Conservation (phyloP, 768 basidiomycete species). For the Lactifluus echinatus region DNA sequence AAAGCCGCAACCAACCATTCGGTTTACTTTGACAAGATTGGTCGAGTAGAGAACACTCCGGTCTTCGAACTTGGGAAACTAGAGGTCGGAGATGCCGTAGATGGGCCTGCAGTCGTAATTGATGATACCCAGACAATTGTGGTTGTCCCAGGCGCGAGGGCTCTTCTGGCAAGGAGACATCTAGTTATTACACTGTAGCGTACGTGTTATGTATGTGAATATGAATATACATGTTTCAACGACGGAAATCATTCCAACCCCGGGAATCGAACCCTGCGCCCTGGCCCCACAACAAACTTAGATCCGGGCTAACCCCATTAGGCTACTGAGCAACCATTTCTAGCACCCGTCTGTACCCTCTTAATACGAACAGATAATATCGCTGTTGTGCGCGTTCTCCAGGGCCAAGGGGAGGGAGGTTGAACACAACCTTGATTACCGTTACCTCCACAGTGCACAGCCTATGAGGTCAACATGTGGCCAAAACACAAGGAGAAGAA, state of each 20-base stretch:
- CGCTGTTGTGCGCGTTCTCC: too few species aligned
- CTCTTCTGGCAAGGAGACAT: conserved; percentile 60
- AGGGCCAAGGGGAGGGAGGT: too few species aligned
- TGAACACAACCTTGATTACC: not conserved
- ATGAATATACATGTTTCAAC: too few species aligned
- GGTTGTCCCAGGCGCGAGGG: conserved; percentile 64
- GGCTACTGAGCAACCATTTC: not conserved
- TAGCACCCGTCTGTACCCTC: not conserved
- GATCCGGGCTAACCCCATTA: too few species aligned
- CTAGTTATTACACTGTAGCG: conserved; percentile 51
- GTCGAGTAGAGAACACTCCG: conserved; percentile 70
- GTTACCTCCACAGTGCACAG: too few species aligned
- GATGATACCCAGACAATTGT: conserved; percentile 96
- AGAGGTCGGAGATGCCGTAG: conserved; percentile 57
- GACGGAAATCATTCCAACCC: too few species aligned
- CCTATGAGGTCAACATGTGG: too few species aligned
- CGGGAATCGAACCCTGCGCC: conserved; percentile 40
- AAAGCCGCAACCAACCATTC: conserved; percentile 48
- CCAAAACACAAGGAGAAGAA: not conserved
- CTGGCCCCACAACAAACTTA: conserved; percentile 27
- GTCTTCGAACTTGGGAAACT: conserved; percentile 66
- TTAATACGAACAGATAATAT: not conserved
- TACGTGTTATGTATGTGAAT: too few species aligned
- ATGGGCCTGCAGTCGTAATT: conserved; percentile 90
- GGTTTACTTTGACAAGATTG: conserved; percentile 77